Base-by-base conservation (phyloP, 805 yeast species). In the Teunomyces stri region DNA sequence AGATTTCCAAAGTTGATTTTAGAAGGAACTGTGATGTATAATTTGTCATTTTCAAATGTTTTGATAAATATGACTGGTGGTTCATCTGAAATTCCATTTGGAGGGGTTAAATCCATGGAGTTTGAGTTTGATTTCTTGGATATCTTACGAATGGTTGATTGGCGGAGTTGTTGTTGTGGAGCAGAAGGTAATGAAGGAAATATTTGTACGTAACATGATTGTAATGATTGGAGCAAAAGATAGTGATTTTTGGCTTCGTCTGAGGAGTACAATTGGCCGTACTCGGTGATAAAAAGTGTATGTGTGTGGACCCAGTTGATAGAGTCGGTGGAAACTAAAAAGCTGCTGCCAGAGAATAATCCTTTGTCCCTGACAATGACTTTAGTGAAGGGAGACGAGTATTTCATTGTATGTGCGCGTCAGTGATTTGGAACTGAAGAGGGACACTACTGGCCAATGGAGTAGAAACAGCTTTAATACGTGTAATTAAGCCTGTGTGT, bases 11-110 rank as follows among this genome's bases (percentile, higher is more conserved):
- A 79, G 43, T 60, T 67, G 29, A 60, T 46, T 47, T 66, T 69
- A 10, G 69, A 59, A 4, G 67, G 60, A 9, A 76, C 61, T 46
- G 68, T 54, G 52, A 69, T 57, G 56, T 71, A 72, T 21, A 71
- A 49, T 55, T 66, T 60, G 49, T 67, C 68, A 52, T 65, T 72
- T 48, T 69, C 69, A 50, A 59, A 66, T 1, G 79, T 67, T 30
- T 69, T 65, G 18, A 79, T 58, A 49, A 68, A 74, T 11, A 80
- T 54, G 35, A 68, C 70, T 0, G 69, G 81, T 28, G 69, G 75
- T 27, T 54, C 59, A 27, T 63, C 63, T 4, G 42, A 33, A 28
- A 15, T 20, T 18, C 36, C 33, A 21, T 45, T 45, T 2, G 39
- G 13, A 3, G 42, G 39, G 5, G 16, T 11, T 12, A 21, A 10